Evolutionary conservation across 768 basidiomycete genomes (phyloP).

Genomic region (Hortiboletus flavorubellus): DNA sequence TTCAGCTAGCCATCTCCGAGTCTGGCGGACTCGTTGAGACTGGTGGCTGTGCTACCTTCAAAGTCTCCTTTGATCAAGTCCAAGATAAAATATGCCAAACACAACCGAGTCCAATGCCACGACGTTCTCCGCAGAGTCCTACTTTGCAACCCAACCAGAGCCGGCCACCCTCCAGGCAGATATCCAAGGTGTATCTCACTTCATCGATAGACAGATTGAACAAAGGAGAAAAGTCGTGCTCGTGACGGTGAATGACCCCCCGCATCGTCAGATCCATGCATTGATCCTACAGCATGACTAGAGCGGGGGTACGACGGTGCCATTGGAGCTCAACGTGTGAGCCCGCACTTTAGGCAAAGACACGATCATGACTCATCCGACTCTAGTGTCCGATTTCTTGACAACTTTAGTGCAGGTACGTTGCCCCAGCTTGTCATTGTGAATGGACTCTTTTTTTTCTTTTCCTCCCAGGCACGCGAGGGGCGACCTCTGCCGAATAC

Average conservation of each 20-base stretch:
- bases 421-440: not conserved
- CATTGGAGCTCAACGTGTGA: constrained; percentile 98
- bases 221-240: constrained; percentile 78
- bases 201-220: constrained; percentile 64
- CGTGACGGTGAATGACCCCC: constrained; percentile 70
- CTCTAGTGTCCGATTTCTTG: constrained; percentile 90
- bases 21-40: no score
- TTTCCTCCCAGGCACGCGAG: constrained; percentile 71
- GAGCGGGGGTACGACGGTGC: constrained; percentile 99
- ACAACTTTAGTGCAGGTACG: constrained; percentile 97
- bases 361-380: constrained; percentile 16
- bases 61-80: not conserved
- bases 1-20: no score
- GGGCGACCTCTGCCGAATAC: constrained; percentile 97
- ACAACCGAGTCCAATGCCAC: constrained; percentile 10
- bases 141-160: constrained; percentile 84
- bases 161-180: constrained; percentile 72
- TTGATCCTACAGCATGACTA: constrained; percentile 32
- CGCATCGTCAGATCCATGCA: not conserved
- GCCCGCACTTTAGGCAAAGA: constrained; percentile 31
- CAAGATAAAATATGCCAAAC: constrained; percentile 3
- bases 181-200: constrained; percentile 59
- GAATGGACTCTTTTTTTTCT: constrained; percentile 5
- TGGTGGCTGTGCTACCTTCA: constrained; percentile 10
- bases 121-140: constrained; percentile 79